Conservation (phyloP, 2,329 filamentous ascomycete genomes). For the Amylocarpus encephaloides region DNA sequence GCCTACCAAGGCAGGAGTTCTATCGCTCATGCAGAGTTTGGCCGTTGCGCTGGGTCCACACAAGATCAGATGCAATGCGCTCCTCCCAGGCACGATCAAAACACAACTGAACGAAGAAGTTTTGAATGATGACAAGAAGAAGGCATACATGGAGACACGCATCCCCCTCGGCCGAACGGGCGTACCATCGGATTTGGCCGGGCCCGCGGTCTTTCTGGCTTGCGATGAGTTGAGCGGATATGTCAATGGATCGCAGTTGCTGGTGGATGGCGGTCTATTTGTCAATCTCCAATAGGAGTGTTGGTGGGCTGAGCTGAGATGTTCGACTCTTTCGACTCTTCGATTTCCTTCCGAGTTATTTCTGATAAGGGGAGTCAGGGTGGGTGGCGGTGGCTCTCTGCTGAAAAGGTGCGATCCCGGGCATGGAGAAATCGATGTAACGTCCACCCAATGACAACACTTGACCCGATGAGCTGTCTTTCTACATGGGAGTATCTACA, state of each 20-base stretch:
- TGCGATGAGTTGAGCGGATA: constrained; percentile 73
- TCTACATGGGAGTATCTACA: too few relatives aligned
- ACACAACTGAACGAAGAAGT: constrained; percentile 83
- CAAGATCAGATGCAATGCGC: constrained; percentile 73
- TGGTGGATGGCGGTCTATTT: constrained; percentile 85
- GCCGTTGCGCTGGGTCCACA: constrained; percentile 73
- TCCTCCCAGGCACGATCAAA: constrained; percentile 75
- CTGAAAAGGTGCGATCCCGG: too few relatives aligned
- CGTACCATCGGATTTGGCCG: constrained; percentile 65
- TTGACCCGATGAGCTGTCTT: too few relatives aligned
- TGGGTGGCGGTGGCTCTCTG: too few relatives aligned
- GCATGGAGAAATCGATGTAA: too few relatives aligned
- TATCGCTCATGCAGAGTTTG: constrained; percentile 76
- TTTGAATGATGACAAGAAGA: constrained; percentile 65
- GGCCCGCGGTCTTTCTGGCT: constrained; percentile 79
- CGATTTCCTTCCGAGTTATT: background rate
- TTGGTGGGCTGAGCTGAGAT: background rate
- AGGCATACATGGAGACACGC: constrained; percentile 70
- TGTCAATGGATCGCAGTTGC: constrained; percentile 73
- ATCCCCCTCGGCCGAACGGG: constrained; percentile 76
- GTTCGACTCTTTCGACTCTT: background rate
- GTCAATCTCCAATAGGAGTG: constrained; percentile 68
- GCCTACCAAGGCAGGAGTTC: constrained; percentile 77
- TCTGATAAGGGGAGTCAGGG: background rate
- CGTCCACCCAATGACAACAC: too few relatives aligned